phyloP scores from a whole-genome alignment of 2,329 filamentous ascomycete species.

The Fusarium transvaalense region DNA sequence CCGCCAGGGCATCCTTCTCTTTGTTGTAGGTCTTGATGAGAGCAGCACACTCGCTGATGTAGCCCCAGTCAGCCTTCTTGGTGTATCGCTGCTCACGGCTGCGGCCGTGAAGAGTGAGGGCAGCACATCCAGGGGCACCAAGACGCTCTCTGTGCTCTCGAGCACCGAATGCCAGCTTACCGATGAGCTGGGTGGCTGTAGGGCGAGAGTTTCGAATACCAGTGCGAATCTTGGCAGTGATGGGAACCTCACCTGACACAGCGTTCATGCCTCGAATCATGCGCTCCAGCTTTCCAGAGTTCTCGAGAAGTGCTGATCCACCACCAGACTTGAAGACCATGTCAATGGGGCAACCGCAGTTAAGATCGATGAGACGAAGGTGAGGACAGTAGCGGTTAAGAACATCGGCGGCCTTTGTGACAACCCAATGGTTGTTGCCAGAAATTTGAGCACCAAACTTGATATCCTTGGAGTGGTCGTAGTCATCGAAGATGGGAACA shows the following conservation, averaged over 20 bases:
- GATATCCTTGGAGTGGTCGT: slow-evolving; percentile 85
- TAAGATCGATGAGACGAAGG: slow-evolving; percentile 91
- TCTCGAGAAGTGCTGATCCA: slow-evolving; percentile 92
- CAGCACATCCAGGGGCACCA: slow-evolving; percentile 87
- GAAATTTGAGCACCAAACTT: slow-evolving; percentile 95
- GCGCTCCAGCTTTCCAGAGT: slow-evolving; percentile 88
- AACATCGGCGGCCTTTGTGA: slow-evolving; percentile 87
- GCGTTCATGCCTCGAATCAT: slow-evolving; percentile 97
- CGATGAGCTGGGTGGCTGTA: slow-evolving; percentile 83
- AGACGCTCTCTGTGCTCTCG: slow-evolving; percentile 76
- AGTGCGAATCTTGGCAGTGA: slow-evolving; percentile 95
- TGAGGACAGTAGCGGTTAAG: slow-evolving; percentile 82
- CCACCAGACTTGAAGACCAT: slow-evolving; percentile 89
- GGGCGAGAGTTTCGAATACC: slow-evolving; percentile 85
- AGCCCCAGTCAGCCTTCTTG: slow-evolving; percentile 90
- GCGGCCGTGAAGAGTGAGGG: slow-evolving; percentile 94
- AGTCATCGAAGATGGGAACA: slow-evolving; percentile 73
- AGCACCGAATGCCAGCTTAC: slow-evolving; percentile 84
- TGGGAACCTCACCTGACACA: slow-evolving; percentile 89
- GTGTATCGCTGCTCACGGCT: slow-evolving; percentile 96
- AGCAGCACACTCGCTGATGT: slow-evolving; percentile 90
- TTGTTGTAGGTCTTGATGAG: slow-evolving; percentile 85
- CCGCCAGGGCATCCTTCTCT: slow-evolving; percentile 73
- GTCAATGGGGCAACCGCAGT: slow-evolving; percentile 98
- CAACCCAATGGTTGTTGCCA: slow-evolving; percentile 91